phyloP scores from a whole-genome alignment of 192 early-diverging fungal genomes.

The Coemansia sp. region DNA sequence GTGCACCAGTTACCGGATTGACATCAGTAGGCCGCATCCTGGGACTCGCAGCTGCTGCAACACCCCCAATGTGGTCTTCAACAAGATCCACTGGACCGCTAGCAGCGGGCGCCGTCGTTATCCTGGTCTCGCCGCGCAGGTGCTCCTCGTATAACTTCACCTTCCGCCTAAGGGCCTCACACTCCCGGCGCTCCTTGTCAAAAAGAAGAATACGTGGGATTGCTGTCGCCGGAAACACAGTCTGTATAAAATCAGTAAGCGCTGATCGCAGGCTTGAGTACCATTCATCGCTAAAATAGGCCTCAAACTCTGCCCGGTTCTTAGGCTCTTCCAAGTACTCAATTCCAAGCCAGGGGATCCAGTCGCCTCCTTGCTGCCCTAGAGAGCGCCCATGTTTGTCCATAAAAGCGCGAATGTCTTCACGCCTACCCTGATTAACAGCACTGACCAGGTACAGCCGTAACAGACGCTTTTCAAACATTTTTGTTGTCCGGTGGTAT shows the following conservation, averaged over 20 bases:
- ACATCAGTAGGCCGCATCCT: slow-evolving; percentile 2
- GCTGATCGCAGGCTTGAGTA: slow-evolving; percentile 28
- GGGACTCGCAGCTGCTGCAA: slow-evolving; percentile 12
- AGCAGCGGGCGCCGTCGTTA: slow-evolving; percentile 18
- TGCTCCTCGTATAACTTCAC: slow-evolving; percentile 35
- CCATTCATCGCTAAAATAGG: slow-evolving; percentile 51
- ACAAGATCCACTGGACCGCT: slow-evolving; percentile 25
- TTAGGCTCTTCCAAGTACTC: slow-evolving; percentile 46
- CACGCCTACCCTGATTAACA: slow-evolving; percentile 14
- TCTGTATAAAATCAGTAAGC: slow-evolving; percentile 49
- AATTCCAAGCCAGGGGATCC: slow-evolving; percentile 54
- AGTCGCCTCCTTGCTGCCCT: slow-evolving; percentile 52
- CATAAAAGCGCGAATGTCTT: slow-evolving; percentile 34
- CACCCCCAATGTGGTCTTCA: slow-evolving; percentile 45
- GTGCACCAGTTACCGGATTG: neutral
- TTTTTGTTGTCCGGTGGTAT: slow-evolving; percentile 49
- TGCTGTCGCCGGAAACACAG: slow-evolving; percentile 51
- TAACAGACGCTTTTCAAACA: slow-evolving; percentile 55
- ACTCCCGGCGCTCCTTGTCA: slow-evolving; percentile 43
- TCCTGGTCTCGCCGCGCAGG: slow-evolving; percentile 38
- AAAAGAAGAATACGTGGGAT: slow-evolving; percentile 54
- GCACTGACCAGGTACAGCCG: slow-evolving; percentile 50
- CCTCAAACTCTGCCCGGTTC: slow-evolving; percentile 44
- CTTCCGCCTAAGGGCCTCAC: slow-evolving; percentile 30
- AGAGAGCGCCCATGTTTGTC: slow-evolving; percentile 32